Evolutionary conservation across 164 flowering plant genomes (phyloP), one percentile per base, ranked within the genome.

Genomic region (Amborella trichopoda): DNA sequence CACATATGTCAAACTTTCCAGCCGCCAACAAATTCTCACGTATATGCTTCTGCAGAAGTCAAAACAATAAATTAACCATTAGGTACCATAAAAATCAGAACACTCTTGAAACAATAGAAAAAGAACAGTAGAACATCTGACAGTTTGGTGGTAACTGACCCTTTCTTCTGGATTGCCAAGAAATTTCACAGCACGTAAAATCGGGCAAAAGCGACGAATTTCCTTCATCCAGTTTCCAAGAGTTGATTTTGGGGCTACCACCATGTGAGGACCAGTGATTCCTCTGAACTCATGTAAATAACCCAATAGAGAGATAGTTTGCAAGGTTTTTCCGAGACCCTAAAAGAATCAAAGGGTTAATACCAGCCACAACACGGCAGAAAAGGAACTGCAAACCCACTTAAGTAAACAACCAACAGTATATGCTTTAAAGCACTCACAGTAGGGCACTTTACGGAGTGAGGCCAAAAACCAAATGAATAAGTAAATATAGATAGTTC

Each of bases 211-310:
- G 3, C 95, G 84, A 0, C 71, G 67, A 40, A 93, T 93, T 70
- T 93, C 99, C 72, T 80, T 93, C 87, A 93, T 93, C 99, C 97
- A 93, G 52, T 93, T 93, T 9, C 99, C 99, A 65, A 93, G 95
- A 43, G 99, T 93, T 46, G 99, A 93, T 60, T 93, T 93, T 50
- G 99, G 97, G 53, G 99, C 94, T 63, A 93, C 99, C 51, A 93
- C 99, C 95, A 93, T 85, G 60, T 93, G 99, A 34, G 99, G 99
- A 4, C 99, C 99, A 64, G 78, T 79, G 36, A 93, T 88, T 53
- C 97, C 97, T 63, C 97, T 70, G 52, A 75, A 93, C 72, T 93
- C 99, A 50, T 85, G 94, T 57, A 93, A 65, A 63, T 93, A 93
- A 25, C 95, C 97, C 56, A 93, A 44, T 42, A 93, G 66, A 19